Evolutionary conservation across 371 early-diverging fungal species (phyloP), one percentile per base, ranked within the genome.

Genomic region (Apophysomyces variabilis): DNA sequence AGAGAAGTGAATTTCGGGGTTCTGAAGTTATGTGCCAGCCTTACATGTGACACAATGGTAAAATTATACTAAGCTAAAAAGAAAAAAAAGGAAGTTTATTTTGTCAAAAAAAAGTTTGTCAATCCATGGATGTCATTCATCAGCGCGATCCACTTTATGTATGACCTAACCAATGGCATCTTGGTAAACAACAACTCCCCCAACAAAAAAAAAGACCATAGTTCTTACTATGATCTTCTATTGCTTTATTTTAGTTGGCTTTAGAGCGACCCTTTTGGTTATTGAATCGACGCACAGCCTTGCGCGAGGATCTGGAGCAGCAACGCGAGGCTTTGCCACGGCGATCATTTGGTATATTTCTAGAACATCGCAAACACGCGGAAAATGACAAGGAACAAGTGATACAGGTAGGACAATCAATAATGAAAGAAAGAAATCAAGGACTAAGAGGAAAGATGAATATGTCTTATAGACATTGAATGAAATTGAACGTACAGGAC

Each of bases 261-360:
- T 58, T 80, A 63, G 71, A 78, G 62, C 58, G 65, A 32, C 78
- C 81, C 0, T 72, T 76, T 38, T 58, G 60, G 26, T 43, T 81
- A 39, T 61, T 81, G 41, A 56, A 73, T 1, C 64, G 65, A 60
- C 63, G 68, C 18, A 37, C 62, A 37, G 65, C 68, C 32, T 50
- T 76, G 5, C 65, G 66, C 43, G 57, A 57, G 14, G 54, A 61
- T 7, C 68, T 80, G 13, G 80, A 80, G 38, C 45, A 66, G 18
- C 74, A 80, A 69, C 74, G 76, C 36, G 81, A 76, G 43, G 37
- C 59, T 35, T 57, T 78, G 16, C 58, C 68, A 50, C 71, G 66
- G 38, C 54, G 54, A 50, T 50, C 54, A 7, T 50, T 50, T 50
- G 66, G 61, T 7, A 46, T 81, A 0, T 74, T 81, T 9, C 71